phyloP scores from a whole-genome alignment of 2,329 filamentous ascomycete genomes.

The Xylaria sp. region DNA sequence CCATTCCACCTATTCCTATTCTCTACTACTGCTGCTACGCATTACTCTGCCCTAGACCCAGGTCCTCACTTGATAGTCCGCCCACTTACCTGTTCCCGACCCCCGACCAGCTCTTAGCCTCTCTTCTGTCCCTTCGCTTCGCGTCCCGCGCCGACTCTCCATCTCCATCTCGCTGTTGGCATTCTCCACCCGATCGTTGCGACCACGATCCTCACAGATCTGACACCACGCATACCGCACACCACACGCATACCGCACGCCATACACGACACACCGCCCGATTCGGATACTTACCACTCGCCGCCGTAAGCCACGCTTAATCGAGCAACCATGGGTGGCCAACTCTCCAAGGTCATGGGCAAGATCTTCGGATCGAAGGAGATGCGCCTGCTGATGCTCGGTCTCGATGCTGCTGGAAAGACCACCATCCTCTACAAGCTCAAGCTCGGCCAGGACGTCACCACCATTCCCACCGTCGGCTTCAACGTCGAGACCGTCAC shows the following conservation, averaged over 20 bases:
- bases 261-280: too few relatives aligned
- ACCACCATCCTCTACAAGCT: slow-evolving; percentile 99
- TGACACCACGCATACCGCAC: background rate
- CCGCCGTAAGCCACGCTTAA: too few relatives aligned
- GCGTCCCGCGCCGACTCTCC: background rate
- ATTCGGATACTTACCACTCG: too few relatives aligned
- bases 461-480: slow-evolving; percentile 95
- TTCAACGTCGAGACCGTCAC: slow-evolving; percentile 99
- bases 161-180: background rate
- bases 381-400: slow-evolving; percentile 97
- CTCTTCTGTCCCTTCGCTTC: background rate
- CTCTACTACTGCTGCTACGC: too few relatives aligned
- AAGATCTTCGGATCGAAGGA: slow-evolving; percentile 99
- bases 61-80: background rate
- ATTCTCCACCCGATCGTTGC: background rate
- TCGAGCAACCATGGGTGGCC: slow-evolving; percentile 68
- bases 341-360: slow-evolving; percentile 93
- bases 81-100: background rate
- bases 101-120: background rate
- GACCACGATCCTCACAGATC: background rate
- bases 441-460: slow-evolving; percentile 96
- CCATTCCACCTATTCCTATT: too few relatives aligned
- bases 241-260: background rate
- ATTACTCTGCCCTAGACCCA: too few relatives aligned
- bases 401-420: slow-evolving; percentile 96